A percentile compares a stretch with the other conserved stretches of the same genome.
These are phyloP conservation scores for Exophiala xenobiotica DNA, from an alignment of 2,329 filamentous ascomycete genomes.

Conservation along the genomic window DNA sequence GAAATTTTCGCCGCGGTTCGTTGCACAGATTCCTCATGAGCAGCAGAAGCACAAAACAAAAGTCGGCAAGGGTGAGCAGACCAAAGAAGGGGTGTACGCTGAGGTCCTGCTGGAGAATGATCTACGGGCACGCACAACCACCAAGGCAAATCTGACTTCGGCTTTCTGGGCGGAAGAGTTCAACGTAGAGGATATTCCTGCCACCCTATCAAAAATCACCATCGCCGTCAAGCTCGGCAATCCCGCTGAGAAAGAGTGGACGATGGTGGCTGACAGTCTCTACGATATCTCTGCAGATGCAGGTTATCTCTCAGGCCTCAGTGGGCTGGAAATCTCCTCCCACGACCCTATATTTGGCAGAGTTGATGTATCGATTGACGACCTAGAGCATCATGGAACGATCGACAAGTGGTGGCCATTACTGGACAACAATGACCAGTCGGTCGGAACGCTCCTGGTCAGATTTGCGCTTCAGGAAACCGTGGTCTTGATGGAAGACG, in stretches of 20 bases:
- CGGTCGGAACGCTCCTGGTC: constrained; percentile 80
- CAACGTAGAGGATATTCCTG: constrained; percentile 47
- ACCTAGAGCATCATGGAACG: constrained; percentile 73
- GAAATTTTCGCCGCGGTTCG: constrained; percentile 45
- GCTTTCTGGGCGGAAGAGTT: constrained; percentile 54
- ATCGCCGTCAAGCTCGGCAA: constrained; percentile 49
- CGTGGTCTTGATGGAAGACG: constrained; percentile 79
- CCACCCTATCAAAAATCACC: constrained; percentile 47
- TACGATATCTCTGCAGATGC: constrained; percentile 44
- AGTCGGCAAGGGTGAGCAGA: constrained; percentile 20
- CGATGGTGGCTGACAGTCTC: constrained; percentile 45
- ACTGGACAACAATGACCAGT: constrained; percentile 70
- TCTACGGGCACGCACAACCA: constrained; percentile 49
- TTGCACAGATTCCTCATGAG: constrained; percentile 8
- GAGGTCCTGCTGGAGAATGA: constrained; percentile 51
- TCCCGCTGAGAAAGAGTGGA: constrained; percentile 51
- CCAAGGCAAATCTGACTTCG: constrained; percentile 45
- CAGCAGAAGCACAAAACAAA: constrained; percentile 27
- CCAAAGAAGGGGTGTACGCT: constrained; percentile 46
- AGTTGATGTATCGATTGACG: constrained; percentile 79
- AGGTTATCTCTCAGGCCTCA: constrained; percentile 41
- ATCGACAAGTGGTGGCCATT: constrained; percentile 87
- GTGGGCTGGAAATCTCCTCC: constrained; percentile 49
- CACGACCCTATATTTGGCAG: constrained; percentile 51
- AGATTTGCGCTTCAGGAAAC: constrained; percentile 83